Conservation (phyloP, 441 rosid species). For the Erysimum cheiri region DNA sequence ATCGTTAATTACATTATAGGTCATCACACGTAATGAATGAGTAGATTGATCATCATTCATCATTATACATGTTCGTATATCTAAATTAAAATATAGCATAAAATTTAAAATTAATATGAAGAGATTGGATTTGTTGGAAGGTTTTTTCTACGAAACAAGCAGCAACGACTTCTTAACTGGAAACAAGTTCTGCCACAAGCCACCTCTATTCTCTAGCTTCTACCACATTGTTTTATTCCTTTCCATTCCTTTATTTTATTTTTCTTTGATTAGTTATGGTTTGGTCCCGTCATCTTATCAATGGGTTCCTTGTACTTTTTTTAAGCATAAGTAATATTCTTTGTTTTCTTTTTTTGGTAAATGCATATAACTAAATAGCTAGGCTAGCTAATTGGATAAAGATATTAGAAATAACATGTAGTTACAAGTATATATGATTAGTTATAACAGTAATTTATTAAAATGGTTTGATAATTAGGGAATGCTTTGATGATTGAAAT, state of each 20-base stretch:
- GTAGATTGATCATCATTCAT: background rate
- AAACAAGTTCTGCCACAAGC: slow-evolving; percentile 38
- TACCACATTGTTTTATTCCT: slow-evolving; percentile 39
- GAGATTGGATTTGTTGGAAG: slow-evolving; percentile 21
- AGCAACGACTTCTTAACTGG: slow-evolving; percentile 40
- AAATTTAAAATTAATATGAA: background rate
- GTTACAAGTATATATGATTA: background rate
- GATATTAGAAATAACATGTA: background rate
- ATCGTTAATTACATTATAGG: background rate
- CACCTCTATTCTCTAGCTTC: slow-evolving; percentile 36
- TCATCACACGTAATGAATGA: background rate
- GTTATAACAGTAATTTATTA: background rate
- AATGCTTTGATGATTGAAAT: background rate
- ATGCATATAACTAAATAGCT: no score
- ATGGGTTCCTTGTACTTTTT: no score
- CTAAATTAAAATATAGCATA: background rate
- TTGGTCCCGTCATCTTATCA: background rate
- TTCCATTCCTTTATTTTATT: background rate
- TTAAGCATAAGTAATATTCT: background rate
- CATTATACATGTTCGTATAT: slow-evolving; percentile 20
- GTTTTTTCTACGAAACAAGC: slow-evolving; percentile 35
- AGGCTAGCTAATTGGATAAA: background rate
- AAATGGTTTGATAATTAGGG: background rate
- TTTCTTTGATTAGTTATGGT: background rate
- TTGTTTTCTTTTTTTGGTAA: no score